A percentile compares a stretch with the other conserved stretches of the same genome.
These are phyloP conservation scores for Gynochthodes officinalis DNA, from an alignment of 257 asterid genomes.

Conservation along the genomic window DNA sequence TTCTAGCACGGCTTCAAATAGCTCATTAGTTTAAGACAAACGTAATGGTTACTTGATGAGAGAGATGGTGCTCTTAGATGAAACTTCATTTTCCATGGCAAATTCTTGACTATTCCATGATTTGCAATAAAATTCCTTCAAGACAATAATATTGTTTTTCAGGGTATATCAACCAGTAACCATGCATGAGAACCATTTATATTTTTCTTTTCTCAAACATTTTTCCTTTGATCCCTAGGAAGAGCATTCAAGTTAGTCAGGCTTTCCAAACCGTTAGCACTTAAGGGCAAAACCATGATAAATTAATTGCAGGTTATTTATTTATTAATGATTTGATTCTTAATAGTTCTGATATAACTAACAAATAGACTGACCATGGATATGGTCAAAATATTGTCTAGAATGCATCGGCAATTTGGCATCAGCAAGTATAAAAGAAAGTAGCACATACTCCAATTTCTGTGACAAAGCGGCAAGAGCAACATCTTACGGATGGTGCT, in stretches of 20 bases:
- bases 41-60: background rate
- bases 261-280: background rate
- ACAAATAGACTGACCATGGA: background rate
- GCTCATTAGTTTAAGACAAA: background rate
- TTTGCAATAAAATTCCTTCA: background rate
- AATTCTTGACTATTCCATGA: background rate
- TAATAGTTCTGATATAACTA: background rate
- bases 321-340: background rate
- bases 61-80: too few species aligned
- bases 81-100: background rate
- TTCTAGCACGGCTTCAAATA: background rate
- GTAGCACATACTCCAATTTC: constrained; percentile 64
- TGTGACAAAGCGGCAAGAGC: constrained; percentile 68
- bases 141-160: background rate
- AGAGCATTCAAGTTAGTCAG: background rate
- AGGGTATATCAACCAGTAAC: background rate
- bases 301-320: background rate
- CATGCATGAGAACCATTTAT: background rate
- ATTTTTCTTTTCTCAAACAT: background rate
- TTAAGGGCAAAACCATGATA: background rate
- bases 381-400: background rate
- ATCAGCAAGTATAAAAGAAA: constrained; percentile 9
- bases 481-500: constrained; percentile 72
- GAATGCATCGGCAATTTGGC: too few species aligned
- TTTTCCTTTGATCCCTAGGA: background rate